Evolutionary conservation across 768 basidiomycete species (phyloP), one percentile per base, ranked within the genome.

Genomic region (Leccinum disarticulatum): DNA sequence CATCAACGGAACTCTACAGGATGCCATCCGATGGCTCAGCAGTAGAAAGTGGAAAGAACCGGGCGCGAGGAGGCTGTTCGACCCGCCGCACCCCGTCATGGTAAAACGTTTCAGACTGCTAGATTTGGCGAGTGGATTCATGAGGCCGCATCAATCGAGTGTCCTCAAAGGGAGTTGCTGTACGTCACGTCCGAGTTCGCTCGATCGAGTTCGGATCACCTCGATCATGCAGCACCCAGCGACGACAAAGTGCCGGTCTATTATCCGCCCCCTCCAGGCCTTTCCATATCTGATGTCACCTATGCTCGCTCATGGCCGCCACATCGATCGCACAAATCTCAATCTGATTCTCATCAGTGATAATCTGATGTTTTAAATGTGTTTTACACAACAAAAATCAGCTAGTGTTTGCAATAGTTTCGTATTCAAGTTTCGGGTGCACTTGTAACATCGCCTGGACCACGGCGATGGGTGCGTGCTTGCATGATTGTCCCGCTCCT

Each of bases 301-400:
- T 62, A 64, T 63, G 58, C 52, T 54, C 51, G 11, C 19, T 17
- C 47, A 64, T 33, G 33, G 64, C 48, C 52, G 55, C 58, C 62
- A 56, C 62, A 46, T 48, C n/a, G n/a, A 43, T 43, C n/a, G n/a
- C n/a, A 43, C 9, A 43, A n/a, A 41, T 43, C n/a, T 22, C 22
- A 22, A 22, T 22, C 22, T 22, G 22, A 22, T 22, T 22, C 22
- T n/a, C 47, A 48, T 48, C 47, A 22, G 47, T 27, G 11, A 19
- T 6, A 47, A 25, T 43, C 17, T 43, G n/a, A 43, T 43, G 41
- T 43, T 43, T 43, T 43, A 43, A n/a, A n/a, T 43, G 41, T 43
- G 41, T 43, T 43, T 43, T 43, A 43, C n/a, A 43, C n/a, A 43
- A 43, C 41, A 43, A 8, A 43, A 43, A n/a, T 43, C 2, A 43